Percentiles rank a stretch among this genome's conserved stretches.
Conservation (phyloP, 495 filamentous ascomycete genomes). For the Penicillium desertorum region DNA sequence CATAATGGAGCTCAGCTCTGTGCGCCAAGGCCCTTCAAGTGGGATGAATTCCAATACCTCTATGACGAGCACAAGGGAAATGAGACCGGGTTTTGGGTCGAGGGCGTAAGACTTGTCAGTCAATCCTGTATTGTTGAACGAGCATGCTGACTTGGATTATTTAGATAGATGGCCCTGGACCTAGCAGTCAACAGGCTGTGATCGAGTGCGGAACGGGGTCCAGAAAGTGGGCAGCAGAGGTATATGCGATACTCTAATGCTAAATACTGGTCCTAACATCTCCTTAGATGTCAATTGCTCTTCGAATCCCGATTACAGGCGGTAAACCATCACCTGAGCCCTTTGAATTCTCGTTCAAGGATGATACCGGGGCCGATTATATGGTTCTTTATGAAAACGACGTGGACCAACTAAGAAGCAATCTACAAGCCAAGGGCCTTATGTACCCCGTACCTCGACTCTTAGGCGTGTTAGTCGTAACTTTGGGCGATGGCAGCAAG, state of each 20-base stretch:
- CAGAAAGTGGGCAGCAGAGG: neutral
- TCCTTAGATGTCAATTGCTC: neutral
- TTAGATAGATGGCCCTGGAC: neutral
- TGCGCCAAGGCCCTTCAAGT: constrained; percentile 10
- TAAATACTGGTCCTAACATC: neutral
- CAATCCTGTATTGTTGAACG: neutral
- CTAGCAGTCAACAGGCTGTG: neutral
- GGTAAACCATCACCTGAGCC: neutral
- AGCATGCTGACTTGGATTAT: neutral
- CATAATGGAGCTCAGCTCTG: neutral
- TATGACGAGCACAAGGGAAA: neutral
- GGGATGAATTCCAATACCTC: constrained; percentile 5
- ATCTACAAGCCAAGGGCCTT: no score
- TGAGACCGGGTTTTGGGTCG: neutral
- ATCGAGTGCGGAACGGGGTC: neutral
- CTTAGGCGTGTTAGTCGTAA: neutral
- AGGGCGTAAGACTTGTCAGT: neutral
- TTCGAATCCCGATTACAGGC: neutral
- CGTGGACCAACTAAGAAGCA: neutral
- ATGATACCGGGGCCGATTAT: neutral
- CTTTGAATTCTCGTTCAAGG: neutral
- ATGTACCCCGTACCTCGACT: neutral
- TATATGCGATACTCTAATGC: neutral
- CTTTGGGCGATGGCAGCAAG: neutral
- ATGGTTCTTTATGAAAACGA: neutral